Evolutionary conservation across 176 grass and related monocot species (phyloP).

Genomic region (Aechmea fasciata): DNA sequence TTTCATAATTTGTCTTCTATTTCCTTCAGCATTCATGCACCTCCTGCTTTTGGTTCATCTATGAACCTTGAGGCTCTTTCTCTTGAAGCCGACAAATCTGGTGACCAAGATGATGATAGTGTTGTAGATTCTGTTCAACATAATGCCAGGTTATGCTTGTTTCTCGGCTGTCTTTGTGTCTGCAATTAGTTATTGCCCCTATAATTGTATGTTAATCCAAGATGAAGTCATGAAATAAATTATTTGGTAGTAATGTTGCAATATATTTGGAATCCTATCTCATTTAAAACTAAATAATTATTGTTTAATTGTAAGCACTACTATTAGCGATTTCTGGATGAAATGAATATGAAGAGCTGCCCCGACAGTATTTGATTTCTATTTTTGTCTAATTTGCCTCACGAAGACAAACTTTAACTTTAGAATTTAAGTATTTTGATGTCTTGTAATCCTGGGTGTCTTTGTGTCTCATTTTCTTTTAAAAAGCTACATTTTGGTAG

Average conservation of each 20-base stretch:
- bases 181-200: background rate
- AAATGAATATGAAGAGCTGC: background rate
- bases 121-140: conserved; percentile 44
- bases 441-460: too few relatives aligned
- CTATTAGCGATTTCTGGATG: background rate
- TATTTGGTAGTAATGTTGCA: background rate
- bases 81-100: conserved; percentile 55
- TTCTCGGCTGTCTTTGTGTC: conserved; percentile 1
- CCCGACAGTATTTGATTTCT: background rate
- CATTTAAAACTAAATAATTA: background rate
- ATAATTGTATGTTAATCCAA: background rate
- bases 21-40: conserved; percentile 60
- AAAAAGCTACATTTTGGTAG: too few relatives aligned
- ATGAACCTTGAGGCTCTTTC: conserved; percentile 83
- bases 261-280: background rate
- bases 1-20: background rate
- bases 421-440: too few relatives aligned
- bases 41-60: conserved; percentile 93
- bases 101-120: conserved; percentile 45
- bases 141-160: conserved; percentile 40
- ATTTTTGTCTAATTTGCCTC: background rate
- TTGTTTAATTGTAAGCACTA: background rate
- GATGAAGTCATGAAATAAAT: background rate
- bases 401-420: too few relatives aligned
- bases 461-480: too few relatives aligned